Evolutionary conservation across 2,329 filamentous ascomycete genomes (phyloP), one percentile per base, ranked within the genome.

Genomic region (Pezicula carpinea): DNA sequence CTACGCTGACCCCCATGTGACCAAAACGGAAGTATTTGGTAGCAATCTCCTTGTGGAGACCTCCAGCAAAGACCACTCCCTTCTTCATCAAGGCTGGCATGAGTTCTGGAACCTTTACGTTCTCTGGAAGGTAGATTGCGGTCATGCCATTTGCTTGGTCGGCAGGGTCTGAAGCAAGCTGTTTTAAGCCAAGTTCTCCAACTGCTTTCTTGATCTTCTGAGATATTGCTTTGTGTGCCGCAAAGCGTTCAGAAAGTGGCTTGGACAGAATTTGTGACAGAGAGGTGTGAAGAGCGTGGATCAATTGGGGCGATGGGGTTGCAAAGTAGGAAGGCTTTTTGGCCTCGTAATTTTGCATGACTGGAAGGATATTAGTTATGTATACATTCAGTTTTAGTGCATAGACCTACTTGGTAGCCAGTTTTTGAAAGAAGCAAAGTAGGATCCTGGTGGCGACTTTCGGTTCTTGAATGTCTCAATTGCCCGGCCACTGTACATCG

Each of bases 261-360:
- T 78, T 77, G n/a, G 85, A 76, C 43, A 95, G 79, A 63, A 97
- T 93, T 68, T 96, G 89, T 47, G 76, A 85, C 22, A 99, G 77
- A 2, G 90, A 80, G 7, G 91, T 96, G 76, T 99, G 86, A 31
- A 99, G 80, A 40, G 93, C 93, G 69, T 87, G 92, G 58, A 99
- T 77, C 43, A 99, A 81, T 70, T 99, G 93, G 13, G 93, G 93
- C 4, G 91, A 90, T 1, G 93, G 93, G 1, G 93, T 99, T 32
- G 93, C 93, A 64, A 99, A 99, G 76, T 99, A 99, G 2, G 90
- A 95, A 32, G 93, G 82, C 74, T 97, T 99, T 75, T 91, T 89
- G 54, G 89, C 89, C 73, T 99, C 93, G 70, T 99, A 99, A 73
- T 96, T 97, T 73, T 93, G 83, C 92, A 99, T 97, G 69, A 99